These are phyloP conservation scores for Ustilago xerochloae DNA, from an alignment of 1,284 basidiomycete genomes.

Conservation along the genomic window DNA sequence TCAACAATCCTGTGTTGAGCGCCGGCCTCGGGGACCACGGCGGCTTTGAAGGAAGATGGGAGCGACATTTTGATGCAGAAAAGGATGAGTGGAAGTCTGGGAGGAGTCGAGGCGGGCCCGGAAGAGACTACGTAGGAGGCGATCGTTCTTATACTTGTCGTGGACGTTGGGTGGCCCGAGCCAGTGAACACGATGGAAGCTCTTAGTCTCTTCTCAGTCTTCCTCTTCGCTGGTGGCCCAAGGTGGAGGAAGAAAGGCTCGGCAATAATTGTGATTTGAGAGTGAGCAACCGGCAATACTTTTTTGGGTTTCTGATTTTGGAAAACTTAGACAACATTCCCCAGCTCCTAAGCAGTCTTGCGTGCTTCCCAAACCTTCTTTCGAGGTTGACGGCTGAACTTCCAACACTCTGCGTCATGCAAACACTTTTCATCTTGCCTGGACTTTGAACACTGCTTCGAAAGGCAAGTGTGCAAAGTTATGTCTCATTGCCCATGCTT, in stretches of 20 bases:
- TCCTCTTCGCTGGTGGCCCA: not conserved
- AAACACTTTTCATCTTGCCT: too few species aligned
- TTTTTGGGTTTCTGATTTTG: constrained; percentile 6
- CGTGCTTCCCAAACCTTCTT: too few species aligned
- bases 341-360: too few species aligned
- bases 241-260: not conserved
- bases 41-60: constrained; percentile 36
- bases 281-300: constrained; percentile 15
- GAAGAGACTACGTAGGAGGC: too few species aligned
- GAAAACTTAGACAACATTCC: not conserved
- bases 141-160: not conserved
- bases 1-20: constrained; percentile 30
- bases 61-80: constrained; percentile 20
- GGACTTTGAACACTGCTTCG: too few species aligned
- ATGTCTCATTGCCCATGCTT: too few species aligned
- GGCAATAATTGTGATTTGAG: too few species aligned
- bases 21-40: constrained; percentile 37
- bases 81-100: not conserved
- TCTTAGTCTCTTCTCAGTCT: not conserved
- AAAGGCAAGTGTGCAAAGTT: too few species aligned
- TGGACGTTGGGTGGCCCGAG: not conserved
- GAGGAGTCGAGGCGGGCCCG: too few species aligned
- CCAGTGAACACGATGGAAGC: constrained; percentile 7
- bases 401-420: too few species aligned
- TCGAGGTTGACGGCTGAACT: not conserved